Percentiles rank a stretch among this genome's conserved stretches.
Conservation (phyloP, 139 green algal species). For the Picochlorum sp. region DNA sequence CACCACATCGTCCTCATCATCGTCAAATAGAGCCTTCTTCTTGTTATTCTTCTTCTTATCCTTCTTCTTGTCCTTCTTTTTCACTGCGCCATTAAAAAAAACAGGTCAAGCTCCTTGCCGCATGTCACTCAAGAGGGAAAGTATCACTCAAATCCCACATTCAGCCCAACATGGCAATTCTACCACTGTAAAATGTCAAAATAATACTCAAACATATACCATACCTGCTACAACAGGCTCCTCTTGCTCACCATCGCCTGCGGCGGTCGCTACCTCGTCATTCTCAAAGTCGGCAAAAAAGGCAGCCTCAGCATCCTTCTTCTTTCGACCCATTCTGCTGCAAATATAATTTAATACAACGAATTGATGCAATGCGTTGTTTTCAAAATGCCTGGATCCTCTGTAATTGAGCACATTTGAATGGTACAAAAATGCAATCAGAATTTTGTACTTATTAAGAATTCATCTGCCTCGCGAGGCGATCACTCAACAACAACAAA, state of each 20-base stretch:
- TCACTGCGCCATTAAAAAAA: neutral
- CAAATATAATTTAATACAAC: neutral
- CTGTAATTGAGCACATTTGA: too few relatives aligned
- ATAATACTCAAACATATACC: neutral
- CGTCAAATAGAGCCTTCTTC: neutral
- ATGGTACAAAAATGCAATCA: too few relatives aligned
- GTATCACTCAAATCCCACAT: neutral
- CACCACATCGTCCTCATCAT: neutral
- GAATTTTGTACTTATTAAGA: too few relatives aligned
- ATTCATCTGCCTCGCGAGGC: too few relatives aligned
- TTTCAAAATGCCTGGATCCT: too few relatives aligned
- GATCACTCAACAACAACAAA: too few relatives aligned
- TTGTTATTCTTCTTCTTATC: conserved; percentile 3
- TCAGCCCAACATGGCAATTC: neutral
- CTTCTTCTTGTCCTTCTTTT: conserved; percentile 10
- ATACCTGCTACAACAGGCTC: neutral
- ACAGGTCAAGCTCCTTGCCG: neutral
- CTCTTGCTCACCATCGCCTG: neutral
- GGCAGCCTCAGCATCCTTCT: conserved; percentile 12
- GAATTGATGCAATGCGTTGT: too few relatives aligned
- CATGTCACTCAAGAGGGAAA: neutral
- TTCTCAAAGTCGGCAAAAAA: conserved; percentile 9
- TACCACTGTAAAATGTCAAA: neutral
- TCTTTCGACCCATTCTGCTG: conserved; percentile 10
- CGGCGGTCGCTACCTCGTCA: neutral